Percentiles rank a stretch among this genome's conserved stretches.
Evolutionary conservation across 768 basidiomycete genomes (phyloP).

Genomic region (Lenzites betulinus): DNA sequence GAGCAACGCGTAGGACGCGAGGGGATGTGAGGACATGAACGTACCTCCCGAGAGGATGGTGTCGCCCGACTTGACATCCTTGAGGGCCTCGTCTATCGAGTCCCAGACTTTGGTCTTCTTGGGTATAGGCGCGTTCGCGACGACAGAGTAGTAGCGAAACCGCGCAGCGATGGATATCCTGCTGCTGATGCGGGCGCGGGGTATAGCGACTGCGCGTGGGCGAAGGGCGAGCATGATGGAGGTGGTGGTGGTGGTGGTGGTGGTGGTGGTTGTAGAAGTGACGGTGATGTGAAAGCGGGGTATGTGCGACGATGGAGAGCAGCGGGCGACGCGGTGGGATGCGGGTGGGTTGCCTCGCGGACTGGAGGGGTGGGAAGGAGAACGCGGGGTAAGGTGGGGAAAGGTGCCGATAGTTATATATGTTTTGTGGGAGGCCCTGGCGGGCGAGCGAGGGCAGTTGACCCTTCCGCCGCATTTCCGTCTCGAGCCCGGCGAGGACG

Average conservation of each 20-base stretch:
- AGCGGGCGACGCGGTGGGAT: not conserved
- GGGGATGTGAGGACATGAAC: conserved; percentile 27
- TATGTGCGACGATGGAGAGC: conserved; percentile 1
- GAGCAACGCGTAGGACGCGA: not conserved
- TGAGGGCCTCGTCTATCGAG: conserved; percentile 78
- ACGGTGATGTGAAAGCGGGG: conserved; percentile 9
- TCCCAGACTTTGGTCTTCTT: conserved; percentile 65
- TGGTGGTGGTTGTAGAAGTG: not conserved
- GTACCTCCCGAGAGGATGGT: conserved; percentile 78
- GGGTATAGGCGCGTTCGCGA: conserved; percentile 33
- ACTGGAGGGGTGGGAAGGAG: not conserved
- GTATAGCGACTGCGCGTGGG: conserved; percentile 19
- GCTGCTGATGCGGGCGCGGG: conserved; percentile 22
- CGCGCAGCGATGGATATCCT: conserved; percentile 22
- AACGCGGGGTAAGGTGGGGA: conserved; percentile 20
- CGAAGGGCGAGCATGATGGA: conserved; percentile 25
- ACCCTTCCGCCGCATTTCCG: conserved; percentile 22
- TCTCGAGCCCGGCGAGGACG: not conserved
- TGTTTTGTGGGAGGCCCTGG: not conserved
- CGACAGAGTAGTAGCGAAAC: conserved; percentile 29
- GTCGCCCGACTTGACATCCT: conserved; percentile 79
- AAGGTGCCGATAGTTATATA: conserved; percentile 12
- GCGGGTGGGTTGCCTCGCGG: conserved; percentile 4
- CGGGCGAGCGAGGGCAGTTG: not conserved
- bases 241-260: not conserved